Conservation (phyloP, 2,329 filamentous ascomycete genomes). For the Cordyceps farinosa region DNA sequence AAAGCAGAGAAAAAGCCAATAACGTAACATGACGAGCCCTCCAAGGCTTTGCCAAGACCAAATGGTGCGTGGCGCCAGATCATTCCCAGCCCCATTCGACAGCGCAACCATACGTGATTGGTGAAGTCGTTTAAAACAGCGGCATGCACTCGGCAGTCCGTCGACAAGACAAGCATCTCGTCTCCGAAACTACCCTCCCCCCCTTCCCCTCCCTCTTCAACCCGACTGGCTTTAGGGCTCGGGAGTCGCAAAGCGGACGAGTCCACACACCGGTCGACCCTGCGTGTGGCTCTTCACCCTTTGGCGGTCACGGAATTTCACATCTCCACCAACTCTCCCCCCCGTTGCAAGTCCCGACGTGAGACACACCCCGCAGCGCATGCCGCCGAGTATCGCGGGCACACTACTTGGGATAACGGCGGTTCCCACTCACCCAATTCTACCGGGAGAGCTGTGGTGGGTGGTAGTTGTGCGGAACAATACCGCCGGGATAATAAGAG, state of each 20-base stretch:
- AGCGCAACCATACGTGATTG: not conserved
- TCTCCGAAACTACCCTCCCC: not conserved
- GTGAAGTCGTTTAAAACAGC: not conserved
- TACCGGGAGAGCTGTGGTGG: too few relatives aligned
- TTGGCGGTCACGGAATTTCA: not conserved
- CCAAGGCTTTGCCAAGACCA: not conserved
- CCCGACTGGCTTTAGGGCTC: not conserved
- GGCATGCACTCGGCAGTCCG: not conserved
- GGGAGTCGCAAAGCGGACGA: not conserved
- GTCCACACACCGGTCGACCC: not conserved
- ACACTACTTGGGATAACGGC: not conserved
- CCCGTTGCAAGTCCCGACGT: slow-evolving; percentile 9
- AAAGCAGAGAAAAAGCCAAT: not conserved
- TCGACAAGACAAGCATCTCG: not conserved
- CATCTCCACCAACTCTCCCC: not conserved
- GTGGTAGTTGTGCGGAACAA: not conserved
- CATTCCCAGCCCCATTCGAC: not conserved
- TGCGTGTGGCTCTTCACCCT: not conserved
- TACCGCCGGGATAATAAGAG: not conserved
- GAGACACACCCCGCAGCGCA: slow-evolving; percentile 8
- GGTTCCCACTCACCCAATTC: not conserved
- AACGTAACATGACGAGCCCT: not conserved
- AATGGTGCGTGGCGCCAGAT: not conserved
- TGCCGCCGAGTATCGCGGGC: not conserved
- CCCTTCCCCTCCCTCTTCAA: too few relatives aligned